These are phyloP conservation scores for Xylogone sp. DNA, from an alignment of 2,329 filamentous ascomycete species.

Conservation along the genomic window DNA sequence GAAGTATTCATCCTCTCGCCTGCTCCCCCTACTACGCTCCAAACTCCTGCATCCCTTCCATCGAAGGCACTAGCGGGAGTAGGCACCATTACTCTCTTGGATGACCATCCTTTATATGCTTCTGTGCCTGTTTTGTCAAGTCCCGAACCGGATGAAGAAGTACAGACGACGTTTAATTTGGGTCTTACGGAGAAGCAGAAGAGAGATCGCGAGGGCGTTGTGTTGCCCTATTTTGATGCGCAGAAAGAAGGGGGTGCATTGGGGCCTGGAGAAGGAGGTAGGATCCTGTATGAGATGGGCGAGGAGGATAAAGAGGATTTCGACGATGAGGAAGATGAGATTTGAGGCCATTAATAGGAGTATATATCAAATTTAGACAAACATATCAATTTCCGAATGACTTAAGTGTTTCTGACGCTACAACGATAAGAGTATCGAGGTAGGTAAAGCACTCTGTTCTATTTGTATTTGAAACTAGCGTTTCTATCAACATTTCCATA, in stretches of 20 bases:
- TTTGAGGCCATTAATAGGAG: too few species aligned
- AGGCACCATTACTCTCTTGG: constrained; percentile 59
- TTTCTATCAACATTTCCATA: background rate
- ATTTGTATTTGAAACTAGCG: too few species aligned
- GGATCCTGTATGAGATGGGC: constrained; percentile 96
- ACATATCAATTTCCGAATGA: too few species aligned
- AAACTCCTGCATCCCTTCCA: constrained; percentile 1
- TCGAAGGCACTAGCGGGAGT: constrained; percentile 32
- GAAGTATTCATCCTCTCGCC: constrained; percentile 59
- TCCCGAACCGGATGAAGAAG: constrained; percentile 39
- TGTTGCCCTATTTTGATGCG: constrained; percentile 94
- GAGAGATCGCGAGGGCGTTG: constrained; percentile 79
- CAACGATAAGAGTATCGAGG: too few species aligned
- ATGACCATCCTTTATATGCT: constrained; percentile 72
- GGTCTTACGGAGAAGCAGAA: constrained; percentile 88
- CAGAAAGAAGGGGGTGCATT: constrained; percentile 69
- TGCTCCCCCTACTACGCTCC: constrained; percentile 6
- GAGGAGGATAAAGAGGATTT: constrained; percentile 96
- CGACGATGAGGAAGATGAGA: constrained; percentile 74
- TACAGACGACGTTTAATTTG: constrained; percentile 78
- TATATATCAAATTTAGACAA: too few species aligned
- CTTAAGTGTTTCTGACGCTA: too few species aligned
- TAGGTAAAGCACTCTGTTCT: too few species aligned
- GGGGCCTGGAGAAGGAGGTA: constrained; percentile 77
- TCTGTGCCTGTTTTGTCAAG: constrained; percentile 34